Base-by-base conservation (phyloP, 495 filamentous ascomycete species). In the Daldinia decipiens region DNA sequence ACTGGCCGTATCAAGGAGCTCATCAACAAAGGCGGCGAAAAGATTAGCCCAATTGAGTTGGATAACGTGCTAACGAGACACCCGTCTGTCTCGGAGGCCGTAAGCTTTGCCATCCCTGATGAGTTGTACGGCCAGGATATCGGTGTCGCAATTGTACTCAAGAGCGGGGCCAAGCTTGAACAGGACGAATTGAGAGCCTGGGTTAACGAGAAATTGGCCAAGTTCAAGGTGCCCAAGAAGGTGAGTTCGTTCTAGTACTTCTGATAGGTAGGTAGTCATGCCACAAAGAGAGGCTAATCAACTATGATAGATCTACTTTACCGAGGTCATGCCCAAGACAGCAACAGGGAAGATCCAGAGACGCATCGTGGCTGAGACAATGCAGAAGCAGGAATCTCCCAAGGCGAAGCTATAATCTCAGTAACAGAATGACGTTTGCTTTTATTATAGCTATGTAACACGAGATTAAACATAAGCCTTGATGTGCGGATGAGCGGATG, bases 261-360 rank as follows among this genome's bases (percentile, higher is more conserved):
- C 9, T 8, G 15, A 21, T 19, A n/a, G n/a, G n/a, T n/a, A n/a
- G n/a, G n/a, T n/a, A 47, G n/a, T 5, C 21, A 8, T 5, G 34
- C 29, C 4, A 36, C 5, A 12, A 59, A 47, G 36, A 39, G 13
- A 21, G 8, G 71, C 43, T 38, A 15, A 69, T 40, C n/a, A 55
- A 34, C 70, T 27, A 39, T 32, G 27, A 40, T 70, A 91, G 89
- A 81, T 94, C 27, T 95, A 89, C 79, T 92, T 93, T 68, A 92
- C 90, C 5, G 83, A 91, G 59, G 79, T 87, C 62, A 94, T 95
- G 87, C 92, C 92, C 38, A 95, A 95, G 82, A 96, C 93, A 24
- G 91, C 92, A n/a, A 96, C 92, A 7, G 92, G 93, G 29, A 96
- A 95, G 82, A 88, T 95, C 58, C 93, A 95, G 79, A 81, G 92